phyloP scores from a whole-genome alignment of 1,284 basidiomycete species.

The Irpex lacteus region DNA sequence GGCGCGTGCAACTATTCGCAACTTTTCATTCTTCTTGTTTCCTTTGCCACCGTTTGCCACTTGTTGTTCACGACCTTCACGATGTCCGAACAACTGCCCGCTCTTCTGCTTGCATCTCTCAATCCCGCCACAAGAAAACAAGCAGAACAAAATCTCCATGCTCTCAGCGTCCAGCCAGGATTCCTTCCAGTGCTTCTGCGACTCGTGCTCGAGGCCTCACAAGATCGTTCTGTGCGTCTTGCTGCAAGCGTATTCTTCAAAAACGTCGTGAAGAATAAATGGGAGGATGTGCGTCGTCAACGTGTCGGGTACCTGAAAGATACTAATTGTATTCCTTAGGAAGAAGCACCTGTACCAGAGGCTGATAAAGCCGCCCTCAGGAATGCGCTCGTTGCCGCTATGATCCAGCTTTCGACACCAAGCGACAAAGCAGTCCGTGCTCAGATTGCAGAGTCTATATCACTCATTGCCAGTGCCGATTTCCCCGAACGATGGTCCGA shows the following conservation, averaged over 20 bases:
- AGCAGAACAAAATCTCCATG: constrained; percentile 74
- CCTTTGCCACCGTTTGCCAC: not conserved
- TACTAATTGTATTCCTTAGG: constrained; percentile 37
- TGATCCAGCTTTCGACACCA: constrained; percentile 71
- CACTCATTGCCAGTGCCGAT: constrained; percentile 84
- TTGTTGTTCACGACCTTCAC: constrained; percentile 4
- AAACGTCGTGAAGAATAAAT: constrained; percentile 81
- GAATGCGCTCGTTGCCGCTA: constrained; percentile 74
- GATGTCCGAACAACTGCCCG: constrained; percentile 62
- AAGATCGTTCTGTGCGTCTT: constrained; percentile 72
- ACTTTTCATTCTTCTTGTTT: not conserved
- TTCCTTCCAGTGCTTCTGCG: constrained; percentile 74
- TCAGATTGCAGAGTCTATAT: constrained; percentile 88
- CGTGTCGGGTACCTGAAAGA: not conserved
- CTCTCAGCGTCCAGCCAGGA: constrained; percentile 69
- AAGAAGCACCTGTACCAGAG: constrained; percentile 59
- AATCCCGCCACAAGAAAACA: constrained; percentile 71
- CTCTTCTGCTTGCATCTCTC: constrained; percentile 71
- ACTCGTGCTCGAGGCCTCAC: constrained; percentile 68
- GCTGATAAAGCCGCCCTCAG: constrained; percentile 70
- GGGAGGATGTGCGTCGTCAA: constrained; percentile 71
- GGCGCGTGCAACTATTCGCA: not conserved
- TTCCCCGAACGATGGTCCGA: constrained; percentile 85
- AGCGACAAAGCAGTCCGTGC: constrained; percentile 69
- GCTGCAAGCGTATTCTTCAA: constrained; percentile 88